Evolutionary conservation across 306 rosid genomes (phyloP).

Genomic region (Dicorynia guianensis): DNA sequence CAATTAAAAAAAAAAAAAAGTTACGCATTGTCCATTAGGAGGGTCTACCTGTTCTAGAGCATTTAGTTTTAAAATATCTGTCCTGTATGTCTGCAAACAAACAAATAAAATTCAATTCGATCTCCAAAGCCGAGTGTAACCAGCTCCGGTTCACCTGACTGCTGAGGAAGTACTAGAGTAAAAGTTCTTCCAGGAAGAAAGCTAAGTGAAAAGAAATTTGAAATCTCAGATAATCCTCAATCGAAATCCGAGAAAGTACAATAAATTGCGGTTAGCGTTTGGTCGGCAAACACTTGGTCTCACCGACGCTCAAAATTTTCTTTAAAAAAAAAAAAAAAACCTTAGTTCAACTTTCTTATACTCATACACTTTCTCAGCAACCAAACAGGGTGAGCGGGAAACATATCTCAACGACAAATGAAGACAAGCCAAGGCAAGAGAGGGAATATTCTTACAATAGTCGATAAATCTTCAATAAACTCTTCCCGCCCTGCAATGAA

Average conservation of each 20-base stretch:
- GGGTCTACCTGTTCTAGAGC: constrained; percentile 77
- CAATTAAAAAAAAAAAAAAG: neutral
- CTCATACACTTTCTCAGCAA: constrained; percentile 28
- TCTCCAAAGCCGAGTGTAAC: constrained; percentile 30
- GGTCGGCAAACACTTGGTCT: constrained; percentile 21
- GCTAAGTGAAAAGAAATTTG: neutral
- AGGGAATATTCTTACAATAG: constrained; percentile 68
- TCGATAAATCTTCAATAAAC: constrained; percentile 72
- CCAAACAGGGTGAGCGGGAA: constrained; percentile 35
- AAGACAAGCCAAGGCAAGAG: constrained; percentile 31
- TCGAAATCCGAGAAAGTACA: constrained; percentile 28
- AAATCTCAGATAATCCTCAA: neutral
- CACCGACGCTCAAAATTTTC: constrained; percentile 10
- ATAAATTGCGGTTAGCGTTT: neutral
- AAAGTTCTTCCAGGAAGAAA: constrained; percentile 1
- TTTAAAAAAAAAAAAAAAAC: no score
- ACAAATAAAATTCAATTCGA: constrained; percentile 44
- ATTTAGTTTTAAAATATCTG: constrained; percentile 62
- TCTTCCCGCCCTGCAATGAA: constrained; percentile 68
- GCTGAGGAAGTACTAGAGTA: neutral
- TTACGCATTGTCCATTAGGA: neutral
- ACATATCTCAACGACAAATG: neutral
- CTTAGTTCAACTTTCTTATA: neutral
- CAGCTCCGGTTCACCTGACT: constrained; percentile 35
- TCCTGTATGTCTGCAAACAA: constrained; percentile 74